These are phyloP conservation scores for Ricinus communis DNA, from an alignment of 345 rosid species.

Conservation along the genomic window DNA sequence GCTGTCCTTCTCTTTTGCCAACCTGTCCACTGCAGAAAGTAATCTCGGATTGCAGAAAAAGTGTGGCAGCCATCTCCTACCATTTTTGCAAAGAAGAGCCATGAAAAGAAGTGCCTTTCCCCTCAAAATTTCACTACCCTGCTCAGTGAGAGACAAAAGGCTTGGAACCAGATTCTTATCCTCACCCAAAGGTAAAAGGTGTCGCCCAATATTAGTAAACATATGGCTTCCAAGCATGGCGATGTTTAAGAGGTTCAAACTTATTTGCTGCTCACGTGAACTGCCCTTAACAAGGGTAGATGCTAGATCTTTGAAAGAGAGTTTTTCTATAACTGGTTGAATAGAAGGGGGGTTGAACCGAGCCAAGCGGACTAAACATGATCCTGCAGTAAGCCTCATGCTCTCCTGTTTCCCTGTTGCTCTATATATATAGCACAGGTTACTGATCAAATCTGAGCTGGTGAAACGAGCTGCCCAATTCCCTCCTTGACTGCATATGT, in stretches of 20 bases:
- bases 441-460: slow-evolving; percentile 83
- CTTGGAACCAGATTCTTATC: slow-evolving; percentile 75
- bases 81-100: slow-evolving; percentile 81
- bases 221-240: slow-evolving; percentile 78
- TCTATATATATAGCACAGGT: slow-evolving; percentile 79
- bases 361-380: slow-evolving; percentile 91
- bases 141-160: slow-evolving; percentile 80
- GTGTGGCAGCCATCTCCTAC: slow-evolving; percentile 82
- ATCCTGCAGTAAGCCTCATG: slow-evolving; percentile 94
- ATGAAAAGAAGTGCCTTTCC: slow-evolving; percentile 80
- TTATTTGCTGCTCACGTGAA: slow-evolving; percentile 89
- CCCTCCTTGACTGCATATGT: slow-evolving; percentile 91
- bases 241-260: slow-evolving; percentile 84
- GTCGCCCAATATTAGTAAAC: slow-evolving; percentile 70
- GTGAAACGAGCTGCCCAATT: slow-evolving; percentile 84
- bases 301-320: slow-evolving; percentile 74
- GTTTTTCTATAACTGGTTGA: slow-evolving; percentile 73
- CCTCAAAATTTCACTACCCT: slow-evolving; percentile 79
- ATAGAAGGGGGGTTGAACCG: slow-evolving; percentile 82
- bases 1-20: slow-evolving; percentile 85
- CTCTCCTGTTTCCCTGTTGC: slow-evolving; percentile 93
- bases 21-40: slow-evolving; percentile 76
- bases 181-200: slow-evolving; percentile 66
- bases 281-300: slow-evolving; percentile 77
- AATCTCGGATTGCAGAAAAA: slow-evolving; percentile 75